These are phyloP conservation scores for Haematococcus sp. DNA, from an alignment of 139 green algal species.

Conservation along the genomic window DNA sequence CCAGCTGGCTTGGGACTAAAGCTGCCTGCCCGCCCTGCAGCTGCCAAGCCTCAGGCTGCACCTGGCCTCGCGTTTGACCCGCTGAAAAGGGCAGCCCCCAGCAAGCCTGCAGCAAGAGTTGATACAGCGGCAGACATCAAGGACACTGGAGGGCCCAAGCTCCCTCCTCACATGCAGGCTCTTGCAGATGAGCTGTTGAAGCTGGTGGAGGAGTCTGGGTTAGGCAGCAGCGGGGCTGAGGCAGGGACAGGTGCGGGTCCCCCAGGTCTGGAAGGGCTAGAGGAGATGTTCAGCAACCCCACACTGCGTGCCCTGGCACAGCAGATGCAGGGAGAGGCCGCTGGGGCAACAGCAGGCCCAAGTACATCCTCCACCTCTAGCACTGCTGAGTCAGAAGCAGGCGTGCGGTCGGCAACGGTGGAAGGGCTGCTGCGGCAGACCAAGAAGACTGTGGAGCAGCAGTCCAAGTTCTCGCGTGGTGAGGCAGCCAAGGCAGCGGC, in stretches of 20 bases:
- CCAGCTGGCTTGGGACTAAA: no score
- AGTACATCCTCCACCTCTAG: no score
- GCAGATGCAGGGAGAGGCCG: background rate
- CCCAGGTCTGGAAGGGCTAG: no score
- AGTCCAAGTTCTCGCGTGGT: slow-evolving; percentile 31
- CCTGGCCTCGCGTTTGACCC: background rate
- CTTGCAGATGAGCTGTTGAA: slow-evolving; percentile 48
- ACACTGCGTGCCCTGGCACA: background rate
- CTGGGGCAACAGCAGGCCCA: no score
- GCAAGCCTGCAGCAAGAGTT: no score
- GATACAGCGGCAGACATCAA: slow-evolving; percentile 1
- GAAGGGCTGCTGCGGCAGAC: slow-evolving; percentile 44
- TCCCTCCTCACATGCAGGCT: slow-evolving; percentile 31
- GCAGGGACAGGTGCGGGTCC: background rate
- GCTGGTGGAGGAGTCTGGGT: slow-evolving; percentile 23
- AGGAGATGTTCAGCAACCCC: no score
- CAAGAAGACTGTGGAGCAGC: slow-evolving; percentile 33
- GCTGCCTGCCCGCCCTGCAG: no score
- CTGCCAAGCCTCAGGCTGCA: background rate
- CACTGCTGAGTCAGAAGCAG: background rate
- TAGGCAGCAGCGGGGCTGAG: background rate
- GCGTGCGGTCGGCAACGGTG: slow-evolving; percentile 20
- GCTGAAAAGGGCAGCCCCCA: background rate
- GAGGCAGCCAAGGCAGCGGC: slow-evolving; percentile 1
- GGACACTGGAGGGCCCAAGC: background rate